Evolutionary conservation across 768 basidiomycete species (phyloP), one percentile per base, ranked within the genome.

Genomic region (Lyophyllum semitale): DNA sequence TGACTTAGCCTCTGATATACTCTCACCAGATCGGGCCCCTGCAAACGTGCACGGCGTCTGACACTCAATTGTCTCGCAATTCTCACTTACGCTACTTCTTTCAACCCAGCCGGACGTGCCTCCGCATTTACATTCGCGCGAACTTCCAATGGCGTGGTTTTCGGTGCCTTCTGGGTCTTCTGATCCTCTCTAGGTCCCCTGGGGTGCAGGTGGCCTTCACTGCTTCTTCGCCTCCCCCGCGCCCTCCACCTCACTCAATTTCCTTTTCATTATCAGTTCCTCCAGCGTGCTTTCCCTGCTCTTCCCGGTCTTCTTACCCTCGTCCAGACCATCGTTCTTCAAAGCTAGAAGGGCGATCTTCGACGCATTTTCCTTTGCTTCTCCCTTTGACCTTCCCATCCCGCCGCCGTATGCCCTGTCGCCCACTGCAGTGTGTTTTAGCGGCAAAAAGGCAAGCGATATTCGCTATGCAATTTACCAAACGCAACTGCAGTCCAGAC

Each of bases 351-450:
- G 45, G 13, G 57, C 57, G 18, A 48, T 42, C 37, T 30, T 58
- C 41, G 52, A 53, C 3, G 57, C 57, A 15, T 53, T 53, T 17
- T 58, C 57, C 42, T 58, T 58, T 4, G 57, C 57, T 33, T 48
- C 48, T 9, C 51, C 47, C 42, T 58, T 58, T 9, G 40, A 53
- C 20, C 18, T 9, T 17, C 46, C 57, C 13, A 15, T 18, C 1
- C 57, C 57, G 1, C 41, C 41, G 6, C 57, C 57, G 27, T 53
- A 58, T 22, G 20, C 37, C 50, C 51, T 51, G 8, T 42, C 51
- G 9, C 40, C 46, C 7, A 48, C 55, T 57, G 38, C 32, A 18
- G 25, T 8, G 1, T 32, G n/a, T 30, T 35, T 41, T n/a, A 48
- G 47, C 13, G 25, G 26, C 20, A 25, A 27, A 22, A 41, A 29